phyloP scores from a whole-genome alignment of 108 stramenopile genomes.

The Aurantiochytrium sp. region DNA sequence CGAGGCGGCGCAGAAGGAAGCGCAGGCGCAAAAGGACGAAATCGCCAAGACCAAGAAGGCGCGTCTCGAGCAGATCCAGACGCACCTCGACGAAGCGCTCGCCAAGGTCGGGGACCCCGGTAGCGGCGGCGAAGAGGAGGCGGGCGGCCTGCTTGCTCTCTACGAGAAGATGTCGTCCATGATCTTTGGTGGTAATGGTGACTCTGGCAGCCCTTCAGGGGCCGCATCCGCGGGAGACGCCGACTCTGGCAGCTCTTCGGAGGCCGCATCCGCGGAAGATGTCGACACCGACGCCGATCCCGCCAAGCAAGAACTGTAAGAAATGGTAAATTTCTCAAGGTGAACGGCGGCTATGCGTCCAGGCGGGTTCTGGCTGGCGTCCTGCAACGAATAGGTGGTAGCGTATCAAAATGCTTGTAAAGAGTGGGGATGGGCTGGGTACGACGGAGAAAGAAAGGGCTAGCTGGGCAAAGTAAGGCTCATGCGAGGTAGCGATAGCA shows the following conservation, averaged over 20 bases:
- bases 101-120: neutral
- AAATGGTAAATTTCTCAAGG: too few species aligned
- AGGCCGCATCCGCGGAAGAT: too few species aligned
- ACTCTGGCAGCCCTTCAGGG: neutral
- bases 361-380: too few species aligned
- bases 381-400: too few species aligned
- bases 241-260: too few species aligned
- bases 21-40: neutral
- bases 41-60: neutral
- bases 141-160: neutral
- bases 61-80: neutral
- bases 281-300: too few species aligned
- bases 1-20: neutral
- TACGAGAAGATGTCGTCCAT: neutral
- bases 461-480: neutral
- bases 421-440: too few species aligned
- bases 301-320: neutral
- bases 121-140: neutral
- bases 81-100: neutral
- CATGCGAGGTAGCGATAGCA: slow-evolving; percentile 82
- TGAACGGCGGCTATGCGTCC: too few species aligned
- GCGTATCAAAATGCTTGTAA: too few species aligned
- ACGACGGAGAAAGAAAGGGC: neutral
- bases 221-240: too few species aligned
- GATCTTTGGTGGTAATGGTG: neutral